These are phyloP conservation scores for Miscanthus lutarioriparius DNA, from an alignment of 176 grass and related monocot genomes.

Conservation along the genomic window DNA sequence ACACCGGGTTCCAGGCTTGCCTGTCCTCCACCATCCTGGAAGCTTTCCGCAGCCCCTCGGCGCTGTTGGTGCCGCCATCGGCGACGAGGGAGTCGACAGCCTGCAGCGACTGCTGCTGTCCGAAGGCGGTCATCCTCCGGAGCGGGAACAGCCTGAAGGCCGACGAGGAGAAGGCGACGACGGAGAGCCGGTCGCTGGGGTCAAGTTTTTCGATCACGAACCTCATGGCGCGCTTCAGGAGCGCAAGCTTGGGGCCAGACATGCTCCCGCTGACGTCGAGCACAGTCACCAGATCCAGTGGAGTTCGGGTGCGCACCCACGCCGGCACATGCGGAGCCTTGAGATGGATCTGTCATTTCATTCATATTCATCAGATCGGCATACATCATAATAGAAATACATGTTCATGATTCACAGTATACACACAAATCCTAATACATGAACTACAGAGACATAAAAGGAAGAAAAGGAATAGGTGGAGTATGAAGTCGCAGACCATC, in stretches of 20 bases:
- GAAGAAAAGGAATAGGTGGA: no score
- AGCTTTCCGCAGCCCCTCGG: slow-evolving; percentile 53
- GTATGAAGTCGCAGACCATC: no score
- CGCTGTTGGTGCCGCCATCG: slow-evolving; percentile 65
- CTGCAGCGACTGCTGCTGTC: slow-evolving; percentile 46
- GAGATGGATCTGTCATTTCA: no score
- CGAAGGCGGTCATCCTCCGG: slow-evolving; percentile 48
- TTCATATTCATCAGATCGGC: no score
- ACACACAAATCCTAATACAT: no score
- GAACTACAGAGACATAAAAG: no score
- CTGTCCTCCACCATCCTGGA: slow-evolving; percentile 61
- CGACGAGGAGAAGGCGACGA: slow-evolving; percentile 59
- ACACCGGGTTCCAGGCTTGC: slow-evolving; percentile 54
- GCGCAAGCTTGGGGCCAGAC: slow-evolving; percentile 62
- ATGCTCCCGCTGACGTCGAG: slow-evolving; percentile 92
- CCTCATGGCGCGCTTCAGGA: slow-evolving; percentile 72
- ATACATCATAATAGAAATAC: no score
- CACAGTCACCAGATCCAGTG: slow-evolving; percentile 67
- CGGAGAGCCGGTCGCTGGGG: slow-evolving; percentile 62
- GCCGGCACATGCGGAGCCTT: slow-evolving; percentile 44
- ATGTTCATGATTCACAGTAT: no score
- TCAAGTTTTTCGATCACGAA: slow-evolving; percentile 70
- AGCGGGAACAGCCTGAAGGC: slow-evolving; percentile 61
- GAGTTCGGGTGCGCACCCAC: slow-evolving; percentile 26
- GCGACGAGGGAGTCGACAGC: slow-evolving; percentile 47